Evolutionary conservation across 345 rosid species (phyloP), one percentile per base, ranked within the genome.

Genomic region (Camelina neglecta): DNA sequence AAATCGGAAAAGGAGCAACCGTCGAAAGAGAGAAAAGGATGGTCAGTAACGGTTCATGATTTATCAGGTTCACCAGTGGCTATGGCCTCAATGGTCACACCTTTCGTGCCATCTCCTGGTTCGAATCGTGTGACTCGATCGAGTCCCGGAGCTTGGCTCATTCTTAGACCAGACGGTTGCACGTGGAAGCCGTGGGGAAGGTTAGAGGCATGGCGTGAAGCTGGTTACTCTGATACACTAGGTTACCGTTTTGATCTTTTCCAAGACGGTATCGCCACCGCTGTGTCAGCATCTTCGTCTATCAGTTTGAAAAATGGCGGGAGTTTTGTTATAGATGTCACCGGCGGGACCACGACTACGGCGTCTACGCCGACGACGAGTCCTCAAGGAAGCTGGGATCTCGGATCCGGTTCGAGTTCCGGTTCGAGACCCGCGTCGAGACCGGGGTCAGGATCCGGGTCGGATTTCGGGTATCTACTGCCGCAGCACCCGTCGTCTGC

Each of bases 131-230:
- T 95, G 24, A 88, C 88, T 44, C 84, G 85, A 26, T 88, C 97
- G 4, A 95, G 92, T 66, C 97, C 99, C 0, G 99, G 97, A 0
- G 97, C 97, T 4, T 95, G 99, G 99, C 85, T 92, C 1, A 92
- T 95, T 61, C 89, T 95, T 59, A 86, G 88, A n/a, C 99, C 97
- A 0, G 84, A 83, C 7, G 84, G 85, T 49, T 87, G 89, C 63
- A 89, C 97, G 0, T 95, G 99, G 99, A 92, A 87, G 61, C 93
- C 97, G 11, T 95, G 97, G 97, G 99, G 97, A 48, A 87, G 97
- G 5, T 82, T 95, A 12, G 97, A 90, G 79, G 96, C 96, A 3
- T 95, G 99, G 99, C 86, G 93, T 0, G 97, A 95, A 35, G 67
- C 74, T 0, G 85, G 84, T 16, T 63, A 72, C 76, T 77, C 90